Base-by-base conservation (phyloP, 805 yeast species). In the Ogataea henricii region DNA sequence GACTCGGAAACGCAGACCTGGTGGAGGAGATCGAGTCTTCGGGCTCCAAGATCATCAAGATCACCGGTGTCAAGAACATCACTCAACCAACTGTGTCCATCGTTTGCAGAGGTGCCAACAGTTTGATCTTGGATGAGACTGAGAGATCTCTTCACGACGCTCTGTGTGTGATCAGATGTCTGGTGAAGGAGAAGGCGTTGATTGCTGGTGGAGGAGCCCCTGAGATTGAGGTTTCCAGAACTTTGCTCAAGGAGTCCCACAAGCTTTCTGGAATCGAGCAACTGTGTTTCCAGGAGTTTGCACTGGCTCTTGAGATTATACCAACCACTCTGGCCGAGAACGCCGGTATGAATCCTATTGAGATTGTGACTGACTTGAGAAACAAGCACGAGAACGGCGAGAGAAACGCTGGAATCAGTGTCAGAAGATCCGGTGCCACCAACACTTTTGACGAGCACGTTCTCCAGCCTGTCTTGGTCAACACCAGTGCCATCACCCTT, bases 161-260 rank as follows among this genome's bases (percentile, higher is more conserved):
- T 0, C 77, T 94, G 48, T 94, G 99, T 78, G 99, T 92, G 47
- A 76, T 86, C 53, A 73, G 96, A 66, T 87, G 96, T 70, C 74
- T 89, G 47, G 96, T 90, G 22, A 89, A 89, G 64, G 89, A 88
- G 66, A 85, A 80, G 63, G 96, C 91, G 1, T 73, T 87, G 64
- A 90, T 94, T 71, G 97, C 98, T 12, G 99, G 99, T 60, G 99
- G 99, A 54, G 99, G 98, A 60, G 98, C 99, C 5, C 96, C 98
- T 39, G 97, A 90, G 70, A 82, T 90, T 55, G 97, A 91, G 73
- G 84, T 89, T 6, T 82, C 96, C 9, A 81, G 92, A 54, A 79
- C 79, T 12, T 71, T 90, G 56, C 72, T 79, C 57, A 82, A 81
- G 57, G 96, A 89, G 66, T 77, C 95, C 25, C 77, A 82, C 54